A percentile compares a stretch with the other conserved stretches of the same genome.
Evolutionary conservation across 2,329 filamentous ascomycete genomes (phyloP).

Genomic region (Talaromyces sp.): DNA sequence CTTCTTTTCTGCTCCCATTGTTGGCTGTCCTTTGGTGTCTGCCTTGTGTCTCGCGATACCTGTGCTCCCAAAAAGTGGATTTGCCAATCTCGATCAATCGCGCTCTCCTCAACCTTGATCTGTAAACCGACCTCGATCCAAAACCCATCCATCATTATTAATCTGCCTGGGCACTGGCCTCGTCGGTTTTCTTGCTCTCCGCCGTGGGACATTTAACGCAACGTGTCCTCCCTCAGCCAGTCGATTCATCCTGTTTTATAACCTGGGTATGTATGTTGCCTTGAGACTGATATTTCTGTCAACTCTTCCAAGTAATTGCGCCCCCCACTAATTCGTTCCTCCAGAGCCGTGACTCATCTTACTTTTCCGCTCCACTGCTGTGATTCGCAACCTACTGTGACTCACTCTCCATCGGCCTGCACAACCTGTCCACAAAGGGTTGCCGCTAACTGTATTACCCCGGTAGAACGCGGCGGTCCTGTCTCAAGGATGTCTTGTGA

Average conservation of each 20-base stretch:
- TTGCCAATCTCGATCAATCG: not conserved
- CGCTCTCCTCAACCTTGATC: not conserved
- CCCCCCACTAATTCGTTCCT: not conserved
- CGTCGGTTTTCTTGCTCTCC: not conserved
- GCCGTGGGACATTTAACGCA: not conserved
- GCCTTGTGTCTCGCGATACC: not conserved
- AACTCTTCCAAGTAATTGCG: not conserved
- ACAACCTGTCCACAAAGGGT: not conserved
- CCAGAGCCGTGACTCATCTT: not conserved
- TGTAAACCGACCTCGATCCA: not conserved
- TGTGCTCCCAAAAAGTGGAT: not conserved
- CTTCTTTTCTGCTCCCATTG: not conserved
- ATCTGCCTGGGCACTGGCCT: not conserved
- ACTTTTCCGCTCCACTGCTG: not conserved
- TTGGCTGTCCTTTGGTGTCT: not conserved
- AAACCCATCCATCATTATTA: not conserved
- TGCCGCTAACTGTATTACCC: not conserved
- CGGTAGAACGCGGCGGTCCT: conserved; percentile 13
- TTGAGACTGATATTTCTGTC: not conserved
- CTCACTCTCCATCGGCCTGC: not conserved
- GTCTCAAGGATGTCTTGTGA: not conserved
- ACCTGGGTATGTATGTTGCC: not conserved
- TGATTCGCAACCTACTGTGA: not conserved
- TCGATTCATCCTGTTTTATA: not conserved
- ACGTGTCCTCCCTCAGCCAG: not conserved